Conservation (phyloP, 805 yeast genomes). For the Lachancea thermotolerans region DNA sequence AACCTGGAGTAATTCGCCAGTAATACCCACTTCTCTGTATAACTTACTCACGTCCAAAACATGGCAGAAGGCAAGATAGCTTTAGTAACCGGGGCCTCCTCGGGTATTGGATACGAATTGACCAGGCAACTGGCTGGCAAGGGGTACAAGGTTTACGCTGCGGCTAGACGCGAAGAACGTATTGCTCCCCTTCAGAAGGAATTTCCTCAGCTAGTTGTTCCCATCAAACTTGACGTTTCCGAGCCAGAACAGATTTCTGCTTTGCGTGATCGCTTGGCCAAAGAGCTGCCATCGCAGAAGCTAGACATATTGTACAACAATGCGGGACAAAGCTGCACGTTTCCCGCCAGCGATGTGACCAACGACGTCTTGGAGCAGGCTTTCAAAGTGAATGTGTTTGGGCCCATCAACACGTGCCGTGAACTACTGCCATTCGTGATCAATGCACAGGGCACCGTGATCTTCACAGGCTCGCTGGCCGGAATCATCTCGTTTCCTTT, state of each 20-base stretch:
- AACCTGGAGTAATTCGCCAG: no score
- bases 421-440: slow-evolving; percentile 51
- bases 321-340: slow-evolving; percentile 70
- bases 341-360: slow-evolving; percentile 61
- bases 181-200: slow-evolving; percentile 43
- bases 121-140: slow-evolving; percentile 42
- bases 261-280: slow-evolving; percentile 38
- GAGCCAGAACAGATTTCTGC: slow-evolving; percentile 40
- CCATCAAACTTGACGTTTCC: slow-evolving; percentile 53
- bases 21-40: no score
- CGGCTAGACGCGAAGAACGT: slow-evolving; percentile 60
- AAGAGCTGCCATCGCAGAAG: slow-evolving; percentile 38
- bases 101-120: slow-evolving; percentile 50
- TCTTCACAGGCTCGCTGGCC: slow-evolving; percentile 68
- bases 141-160: slow-evolving; percentile 61
- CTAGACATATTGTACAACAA: slow-evolving; percentile 63
- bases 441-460: slow-evolving; percentile 59
- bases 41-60: neutral
- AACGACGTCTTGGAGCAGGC: slow-evolving; percentile 47
- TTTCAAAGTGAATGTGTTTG: slow-evolving; percentile 62
- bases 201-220: slow-evolving; percentile 33
- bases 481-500: slow-evolving; percentile 67
- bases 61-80: slow-evolving; percentile 34
- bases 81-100: slow-evolving; percentile 53
- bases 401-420: slow-evolving; percentile 57